Base-by-base conservation (phyloP, 163 green algal genomes). In the Volvox carteri region DNA sequence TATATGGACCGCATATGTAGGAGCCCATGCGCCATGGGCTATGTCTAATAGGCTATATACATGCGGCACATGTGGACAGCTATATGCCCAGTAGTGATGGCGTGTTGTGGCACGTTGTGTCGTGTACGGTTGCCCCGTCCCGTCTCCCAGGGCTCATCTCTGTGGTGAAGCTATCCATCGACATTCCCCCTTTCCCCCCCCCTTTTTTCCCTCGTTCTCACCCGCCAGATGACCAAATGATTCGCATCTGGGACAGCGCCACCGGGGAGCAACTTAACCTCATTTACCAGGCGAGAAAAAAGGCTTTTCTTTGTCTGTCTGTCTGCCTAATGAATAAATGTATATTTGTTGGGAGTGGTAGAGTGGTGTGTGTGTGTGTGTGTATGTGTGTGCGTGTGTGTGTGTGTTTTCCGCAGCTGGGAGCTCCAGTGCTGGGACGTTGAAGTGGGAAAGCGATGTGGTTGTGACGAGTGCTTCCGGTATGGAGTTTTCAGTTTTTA, bases 231-330 rank as follows among this genome's bases (percentile, higher is more conserved):
- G 84, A 89, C 52, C 65, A 89, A 23, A 89, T 81, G 68, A 75
- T 83, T 35, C 84, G 84, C 35, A 83, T 89, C 52, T 89, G 84
- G 84, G 84, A 89, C 70, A 11, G 50, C 1, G 8, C 4, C 52
- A 89, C 52, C 25, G 84, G 84, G 5, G 84, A 89, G 41, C 84
- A 89, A 52, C 28, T 83, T 7, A 41, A 41, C 44, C 81, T 87
- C 33, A 87, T 87, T 9, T 87, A 87, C 81, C 81, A 87, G 81
- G 58, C 48, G 50, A 28, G 77, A n/a, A n/a, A n/a, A n/a, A n/a
- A n/a, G n/a, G n/a, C n/a, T n/a, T n/a, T n/a, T n/a, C n/a, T n/a
- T n/a, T n/a, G n/a, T n/a, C n/a, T n/a, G n/a, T n/a, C n/a, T n/a
- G n/a, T n/a, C n/a, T n/a, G n/a, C n/a, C n/a, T n/a, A n/a, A n/a